Evolutionary conservation across 2,329 filamentous ascomycete genomes (phyloP).

Genomic region (Orbilia brochopaga): DNA sequence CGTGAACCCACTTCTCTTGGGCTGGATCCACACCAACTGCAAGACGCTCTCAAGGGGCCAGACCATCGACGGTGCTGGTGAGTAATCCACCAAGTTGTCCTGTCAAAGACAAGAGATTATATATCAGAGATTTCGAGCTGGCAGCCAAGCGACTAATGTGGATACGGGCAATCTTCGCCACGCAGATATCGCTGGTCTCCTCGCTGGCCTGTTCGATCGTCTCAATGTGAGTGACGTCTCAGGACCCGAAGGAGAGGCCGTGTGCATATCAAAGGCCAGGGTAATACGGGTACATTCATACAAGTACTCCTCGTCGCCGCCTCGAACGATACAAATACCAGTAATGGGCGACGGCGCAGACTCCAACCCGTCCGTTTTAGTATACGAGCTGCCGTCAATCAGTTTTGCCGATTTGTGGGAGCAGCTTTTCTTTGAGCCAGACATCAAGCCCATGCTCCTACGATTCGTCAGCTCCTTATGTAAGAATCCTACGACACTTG

Average conservation of each 20-base stretch:
- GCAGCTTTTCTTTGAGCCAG: slow-evolving; percentile 53
- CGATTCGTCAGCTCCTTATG: slow-evolving; percentile 54
- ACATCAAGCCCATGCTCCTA: slow-evolving; percentile 53
- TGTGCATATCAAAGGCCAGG: slow-evolving; percentile 24
- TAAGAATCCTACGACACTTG: slow-evolving; percentile 18
- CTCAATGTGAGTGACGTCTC: slow-evolving; percentile 34
- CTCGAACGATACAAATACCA: slow-evolving; percentile 29
- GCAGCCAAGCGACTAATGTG: slow-evolving; percentile 7
- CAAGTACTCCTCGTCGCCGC: slow-evolving; percentile 40
- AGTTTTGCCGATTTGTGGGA: slow-evolving; percentile 29
- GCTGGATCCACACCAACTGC: slow-evolving; percentile 27
- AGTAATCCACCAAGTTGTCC: slow-evolving; percentile 5
- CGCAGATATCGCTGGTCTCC: slow-evolving; percentile 21
- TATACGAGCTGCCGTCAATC: slow-evolving; percentile 30
- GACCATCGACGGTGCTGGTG: slow-evolving; percentile 21
- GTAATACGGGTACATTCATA: slow-evolving; percentile 38
- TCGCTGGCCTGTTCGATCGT: slow-evolving; percentile 21
- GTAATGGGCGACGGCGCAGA: slow-evolving; percentile 22
- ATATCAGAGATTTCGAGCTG: background rate
- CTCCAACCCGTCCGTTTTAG: slow-evolving; percentile 25
- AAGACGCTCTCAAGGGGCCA: slow-evolving; percentile 21
- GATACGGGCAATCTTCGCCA: background rate
- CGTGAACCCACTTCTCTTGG: slow-evolving; percentile 14
- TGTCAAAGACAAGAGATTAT: background rate
- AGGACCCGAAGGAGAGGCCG: slow-evolving; percentile 5